Evolutionary conservation across 768 basidiomycete species (phyloP), one percentile per base, ranked within the genome.

Genomic region (Hirschioporus abietinus): DNA sequence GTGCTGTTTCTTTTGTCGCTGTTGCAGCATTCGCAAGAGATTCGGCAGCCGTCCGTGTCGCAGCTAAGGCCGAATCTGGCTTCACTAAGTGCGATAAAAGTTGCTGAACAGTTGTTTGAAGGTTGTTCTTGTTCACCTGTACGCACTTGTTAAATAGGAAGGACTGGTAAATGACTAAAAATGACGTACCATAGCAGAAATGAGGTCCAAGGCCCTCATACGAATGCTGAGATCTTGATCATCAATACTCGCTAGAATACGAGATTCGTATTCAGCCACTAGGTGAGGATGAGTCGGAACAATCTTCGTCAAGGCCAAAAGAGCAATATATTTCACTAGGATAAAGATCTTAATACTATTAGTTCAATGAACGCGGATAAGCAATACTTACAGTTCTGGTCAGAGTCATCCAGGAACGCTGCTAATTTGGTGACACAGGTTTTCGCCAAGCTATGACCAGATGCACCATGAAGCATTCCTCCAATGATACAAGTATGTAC

Each of bases 401-500:
- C 97, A 60, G 88, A 78, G 76, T 99, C 96, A 74, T 95, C 84
- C 62, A 98, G 84, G 76, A 99, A 99, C 34, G 86, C 86, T 24
- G 95, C 92, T 42, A 99, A 82, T 76, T 99, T 99, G 30, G 94
- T 92, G 42, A 96, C 93, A 72, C 97, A 99, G 12, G 89, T 87
- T 67, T 83, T 83, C 6, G 97, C 97, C 60, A 99, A 80, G 2
- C 88, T 80, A 74, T 90, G 84, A 12, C 93, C 94, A 34, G 89
- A 86, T 24, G 86, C 66, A 3, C 89, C 91, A 70, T 90, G 89
- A 10, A 99, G 83, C 93, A 99, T 98, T 7, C 93, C 95, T 9
- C 97, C 96, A 12, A 94, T 94, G 70, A 99, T 99, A 72, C 95
- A 98, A 0, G 97, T 99, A 71, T 95, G 92, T 0, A 99, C 96